A percentile compares a stretch with the other conserved stretches of the same genome.
phyloP scores from a whole-genome alignment of 768 basidiomycete genomes.

The Auriscalpium microsporum region DNA sequence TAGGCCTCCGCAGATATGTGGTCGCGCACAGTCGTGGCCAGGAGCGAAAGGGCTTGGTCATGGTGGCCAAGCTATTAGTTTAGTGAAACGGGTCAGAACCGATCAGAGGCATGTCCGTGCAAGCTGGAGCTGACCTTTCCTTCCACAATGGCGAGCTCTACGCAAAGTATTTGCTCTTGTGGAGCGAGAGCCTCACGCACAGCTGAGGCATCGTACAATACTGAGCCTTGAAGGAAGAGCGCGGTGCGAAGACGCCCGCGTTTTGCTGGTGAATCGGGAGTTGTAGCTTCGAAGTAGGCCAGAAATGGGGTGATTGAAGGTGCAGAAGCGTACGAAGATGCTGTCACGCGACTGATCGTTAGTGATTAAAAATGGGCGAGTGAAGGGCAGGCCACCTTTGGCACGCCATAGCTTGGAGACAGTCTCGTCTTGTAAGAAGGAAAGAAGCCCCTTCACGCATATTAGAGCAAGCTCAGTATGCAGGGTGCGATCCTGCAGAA shows the following conservation, averaged over 20 bases:
- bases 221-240: slow-evolving; percentile 76
- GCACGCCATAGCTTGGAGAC: slow-evolving; percentile 12
- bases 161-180: slow-evolving; percentile 44
- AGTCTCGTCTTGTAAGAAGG: slow-evolving; percentile 18
- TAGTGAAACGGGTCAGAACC: neutral
- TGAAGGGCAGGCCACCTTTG: slow-evolving; percentile 4
- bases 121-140: slow-evolving; percentile 48
- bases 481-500: slow-evolving; percentile 44
- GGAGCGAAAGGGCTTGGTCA: slow-evolving; percentile 50
- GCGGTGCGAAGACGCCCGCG: slow-evolving; percentile 62
- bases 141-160: slow-evolving; percentile 73
- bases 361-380: neutral
- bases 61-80: slow-evolving; percentile 44
- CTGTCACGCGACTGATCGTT: slow-evolving; percentile 8
- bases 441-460: slow-evolving; percentile 5
- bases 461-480: slow-evolving; percentile 46
- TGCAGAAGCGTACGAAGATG: slow-evolving; percentile 21
- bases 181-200: slow-evolving; percentile 38
- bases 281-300: slow-evolving; percentile 74
- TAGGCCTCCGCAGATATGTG: slow-evolving; percentile 75
- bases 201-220: slow-evolving; percentile 48
- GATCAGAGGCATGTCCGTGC: slow-evolving; percentile 1
- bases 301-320: slow-evolving; percentile 40
- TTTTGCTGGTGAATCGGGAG: slow-evolving; percentile 72
- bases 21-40: slow-evolving; percentile 68